These are phyloP conservation scores for Rauvolfia tetraphylla DNA, from an alignment of 257 asterid genomes.

Conservation along the genomic window DNA sequence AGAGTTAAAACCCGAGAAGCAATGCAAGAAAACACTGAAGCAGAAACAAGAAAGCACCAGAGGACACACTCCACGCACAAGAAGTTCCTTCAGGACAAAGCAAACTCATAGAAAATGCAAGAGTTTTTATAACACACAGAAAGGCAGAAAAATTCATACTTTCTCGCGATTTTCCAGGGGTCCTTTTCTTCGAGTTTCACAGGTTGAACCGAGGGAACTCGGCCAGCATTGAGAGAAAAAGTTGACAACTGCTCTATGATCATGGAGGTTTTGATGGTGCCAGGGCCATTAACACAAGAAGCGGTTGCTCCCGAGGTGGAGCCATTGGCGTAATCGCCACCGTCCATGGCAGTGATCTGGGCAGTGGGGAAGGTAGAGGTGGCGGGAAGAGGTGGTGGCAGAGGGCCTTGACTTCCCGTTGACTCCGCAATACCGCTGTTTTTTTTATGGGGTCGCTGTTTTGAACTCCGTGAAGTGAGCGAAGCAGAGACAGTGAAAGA, in stretches of 20 bases:
- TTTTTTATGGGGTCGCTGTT: not conserved
- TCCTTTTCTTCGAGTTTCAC: conserved; percentile 50
- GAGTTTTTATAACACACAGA: conserved; percentile 13
- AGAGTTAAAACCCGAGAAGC: not conserved
- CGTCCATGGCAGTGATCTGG: conserved; percentile 39
- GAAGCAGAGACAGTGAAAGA: not conserved
- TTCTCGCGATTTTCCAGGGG: conserved; percentile 72
- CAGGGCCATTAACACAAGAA: not conserved
- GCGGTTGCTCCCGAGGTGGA: not conserved
- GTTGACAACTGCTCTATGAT: conserved; percentile 25
- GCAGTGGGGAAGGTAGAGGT: not conserved
- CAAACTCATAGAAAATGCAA: not conserved
- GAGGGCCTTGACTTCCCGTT: conserved; percentile 33
- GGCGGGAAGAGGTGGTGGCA: not conserved
- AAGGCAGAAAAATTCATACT: conserved; percentile 30
- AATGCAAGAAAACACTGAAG: not conserved
- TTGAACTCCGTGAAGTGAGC: not conserved
- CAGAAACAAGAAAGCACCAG: not conserved
- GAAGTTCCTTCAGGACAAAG: not conserved
- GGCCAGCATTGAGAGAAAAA: conserved; percentile 35
- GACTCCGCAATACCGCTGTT: conserved; percentile 24
- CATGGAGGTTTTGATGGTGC: not conserved
- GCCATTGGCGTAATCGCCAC: conserved; percentile 18
- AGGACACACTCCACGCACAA: not conserved
- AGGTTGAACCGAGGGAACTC: conserved; percentile 22